Evolutionary conservation across 1,139 yeast genomes (phyloP), one percentile per base, ranked within the genome.

Genomic region (Wickerhamomyces sp.): DNA sequence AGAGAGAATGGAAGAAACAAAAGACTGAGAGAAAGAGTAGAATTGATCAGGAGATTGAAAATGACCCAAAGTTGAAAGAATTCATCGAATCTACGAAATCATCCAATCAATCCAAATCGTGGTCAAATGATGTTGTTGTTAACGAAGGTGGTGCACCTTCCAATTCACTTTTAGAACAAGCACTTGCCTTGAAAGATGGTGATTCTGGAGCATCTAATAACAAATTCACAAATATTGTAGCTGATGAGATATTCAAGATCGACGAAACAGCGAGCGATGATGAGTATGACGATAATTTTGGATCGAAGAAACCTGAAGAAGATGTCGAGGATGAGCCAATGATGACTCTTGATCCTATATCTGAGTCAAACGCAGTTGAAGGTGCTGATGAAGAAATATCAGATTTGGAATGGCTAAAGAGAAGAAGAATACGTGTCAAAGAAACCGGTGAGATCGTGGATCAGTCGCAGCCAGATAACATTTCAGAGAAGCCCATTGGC

Each of bases 391-490:
- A 73, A 37, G 65, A 59, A 18, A 69, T 86, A 9, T 71, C 93
- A 13, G 97, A 89, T 63, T 62, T 85, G 39, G 96, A 89, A 43
- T 89, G 98, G 98, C 70, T 91, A 43, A 78, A 78, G 49, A 74
- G 74, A 51, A 77, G 87, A 57, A 72, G 94, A 58, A 76, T 72
- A 16, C 75, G 94, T 54, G 85, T 88, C 54, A 75, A 66, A 42
- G 88, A 78, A 16, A 37, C 37, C 19, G 47, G 61, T 32, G 61
- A 55, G 29, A 41, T 43, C 25, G 57, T 49, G 15, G 55, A 28
- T n/a, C n/a, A n/a, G n/a, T n/a, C n/a, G n/a, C n/a, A n/a, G n/a
- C n/a, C n/a, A n/a, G n/a, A 20, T 33, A 48, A 28, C 7, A 18
- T 8, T 32, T 30, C 11, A 39, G 33, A 8, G 26, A 29, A 16